phyloP scores from a whole-genome alignment of 306 rosid species.

The Castanea mollissima region DNA sequence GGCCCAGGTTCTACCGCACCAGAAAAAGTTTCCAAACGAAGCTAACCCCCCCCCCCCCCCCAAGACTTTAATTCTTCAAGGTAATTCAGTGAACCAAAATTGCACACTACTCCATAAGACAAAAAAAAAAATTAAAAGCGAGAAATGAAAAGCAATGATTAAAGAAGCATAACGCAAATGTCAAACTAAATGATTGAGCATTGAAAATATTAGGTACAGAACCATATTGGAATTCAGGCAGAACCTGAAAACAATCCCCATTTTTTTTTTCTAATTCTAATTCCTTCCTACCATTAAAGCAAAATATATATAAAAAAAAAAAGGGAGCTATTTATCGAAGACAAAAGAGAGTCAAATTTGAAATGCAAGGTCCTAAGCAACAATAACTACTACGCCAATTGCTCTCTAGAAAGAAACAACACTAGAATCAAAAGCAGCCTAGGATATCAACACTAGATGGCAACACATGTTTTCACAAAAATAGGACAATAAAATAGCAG shows the following conservation, averaged over 20 bases:
- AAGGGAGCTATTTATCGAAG: constrained; percentile 19
- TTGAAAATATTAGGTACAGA: constrained; percentile 27
- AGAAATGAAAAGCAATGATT: background rate
- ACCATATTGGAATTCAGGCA: constrained; percentile 9
- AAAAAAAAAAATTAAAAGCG: background rate
- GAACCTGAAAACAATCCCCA: constrained; percentile 8
- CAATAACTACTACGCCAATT: constrained; percentile 19
- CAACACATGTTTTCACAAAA: no score
- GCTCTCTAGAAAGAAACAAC: background rate
- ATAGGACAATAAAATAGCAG: no score
- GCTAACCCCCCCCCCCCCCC: no score
- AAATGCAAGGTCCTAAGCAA: constrained; percentile 33
- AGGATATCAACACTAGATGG: no score
- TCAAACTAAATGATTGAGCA: constrained; percentile 25
- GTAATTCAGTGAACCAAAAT: no score
- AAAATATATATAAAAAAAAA: background rate
- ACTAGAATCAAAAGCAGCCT: no score
- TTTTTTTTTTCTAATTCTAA: constrained; percentile 10
- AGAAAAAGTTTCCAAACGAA: background rate
- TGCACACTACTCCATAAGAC: background rate
- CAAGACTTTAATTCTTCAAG: no score
- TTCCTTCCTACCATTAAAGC: background rate
- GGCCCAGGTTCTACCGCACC: background rate
- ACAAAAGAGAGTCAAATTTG: constrained; percentile 16
- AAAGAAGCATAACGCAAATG: background rate